These are phyloP conservation scores for Oxytropis ochrocephala DNA, from an alignment of 306 rosid genomes.

Conservation along the genomic window DNA sequence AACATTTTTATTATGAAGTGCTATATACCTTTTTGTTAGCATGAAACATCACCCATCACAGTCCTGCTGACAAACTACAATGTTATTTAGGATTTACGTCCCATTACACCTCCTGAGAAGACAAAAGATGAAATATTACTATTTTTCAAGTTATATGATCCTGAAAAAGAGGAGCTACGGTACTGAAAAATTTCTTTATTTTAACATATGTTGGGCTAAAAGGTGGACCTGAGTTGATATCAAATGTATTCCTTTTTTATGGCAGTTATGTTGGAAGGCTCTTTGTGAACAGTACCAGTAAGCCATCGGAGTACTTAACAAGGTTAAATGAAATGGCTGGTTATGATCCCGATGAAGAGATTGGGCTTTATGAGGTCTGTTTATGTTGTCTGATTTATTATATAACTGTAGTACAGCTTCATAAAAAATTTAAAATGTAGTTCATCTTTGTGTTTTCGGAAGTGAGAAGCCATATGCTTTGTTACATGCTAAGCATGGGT, in stretches of 20 bases:
- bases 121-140: slow-evolving; percentile 77
- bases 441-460: slow-evolving; percentile 5
- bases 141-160: slow-evolving; percentile 82
- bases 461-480: slow-evolving; percentile 10
- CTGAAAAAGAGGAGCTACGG: slow-evolving; percentile 81
- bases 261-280: slow-evolving; percentile 75
- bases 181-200: slow-evolving; percentile 27
- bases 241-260: slow-evolving; percentile 14
- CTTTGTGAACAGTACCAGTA: slow-evolving; percentile 71
- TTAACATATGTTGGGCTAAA: neutral
- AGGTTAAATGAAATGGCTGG: slow-evolving; percentile 87
- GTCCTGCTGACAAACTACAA: slow-evolving; percentile 17
- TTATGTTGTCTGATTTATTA: neutral
- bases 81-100: slow-evolving; percentile 46
- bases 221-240: slow-evolving; percentile 19
- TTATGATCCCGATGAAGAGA: slow-evolving; percentile 76
- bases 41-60: neutral
- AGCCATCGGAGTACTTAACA: slow-evolving; percentile 63
- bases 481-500: neutral
- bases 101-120: slow-evolving; percentile 65
- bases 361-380: slow-evolving; percentile 87
- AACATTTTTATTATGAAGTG: slow-evolving; percentile 20
- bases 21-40: slow-evolving; percentile 3
- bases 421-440: neutral
- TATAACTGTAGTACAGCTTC: neutral